Base-by-base conservation (phyloP, 1,139 yeast species). In the Blastobotrys apis region DNA sequence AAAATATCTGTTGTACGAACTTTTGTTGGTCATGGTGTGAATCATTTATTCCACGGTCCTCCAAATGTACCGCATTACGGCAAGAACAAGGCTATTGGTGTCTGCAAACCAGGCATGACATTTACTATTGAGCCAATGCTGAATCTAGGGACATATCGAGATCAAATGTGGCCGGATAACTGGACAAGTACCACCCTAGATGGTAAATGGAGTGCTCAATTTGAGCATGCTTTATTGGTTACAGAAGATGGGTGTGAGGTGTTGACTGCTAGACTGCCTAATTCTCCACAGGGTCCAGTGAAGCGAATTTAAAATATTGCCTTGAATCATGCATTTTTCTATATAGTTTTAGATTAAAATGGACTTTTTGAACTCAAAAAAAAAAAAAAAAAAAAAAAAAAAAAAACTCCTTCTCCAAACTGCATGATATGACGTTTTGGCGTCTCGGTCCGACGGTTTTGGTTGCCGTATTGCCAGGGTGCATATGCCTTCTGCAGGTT, bases 61-160 rank as follows among this genome's bases (percentile, higher is more conserved):
- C 99, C 99, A 40, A 86, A 81, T 55, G 79, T 94, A 44, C 97
- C 97, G 4, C 99, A 94, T 66, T 94, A 71, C 63, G 95, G 94
- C 27, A 82, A 81, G 57, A 94, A 90, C 69, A 92, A 92, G 70
- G 88, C 96, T 5, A 75, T 90, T 38, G 99, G 98, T 46, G 80
- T 86, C 43, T 90, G 94, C 68, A 87, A 87, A 63, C 90, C 96
- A 16, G 99, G 99, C 17, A 85, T 90, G 84, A 90, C 87, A 13
- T 94, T 94, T 70, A 94, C 99, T 17, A 88, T 94, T 48, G 99
- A 94, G 67, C 99, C 99, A 37, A 94, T 94, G 99, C 77, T 94
- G 56, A 84, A 87, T 60, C 71, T 82, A 53, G 98, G 98, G n/a
- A 71, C 83, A 1, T 82, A 78, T 69, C 78, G 78, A 58, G 98